Evolutionary conservation across 139 green algal species (phyloP), one percentile per base, ranked within the genome.

Genomic region (Haematococcus lacustris): DNA sequence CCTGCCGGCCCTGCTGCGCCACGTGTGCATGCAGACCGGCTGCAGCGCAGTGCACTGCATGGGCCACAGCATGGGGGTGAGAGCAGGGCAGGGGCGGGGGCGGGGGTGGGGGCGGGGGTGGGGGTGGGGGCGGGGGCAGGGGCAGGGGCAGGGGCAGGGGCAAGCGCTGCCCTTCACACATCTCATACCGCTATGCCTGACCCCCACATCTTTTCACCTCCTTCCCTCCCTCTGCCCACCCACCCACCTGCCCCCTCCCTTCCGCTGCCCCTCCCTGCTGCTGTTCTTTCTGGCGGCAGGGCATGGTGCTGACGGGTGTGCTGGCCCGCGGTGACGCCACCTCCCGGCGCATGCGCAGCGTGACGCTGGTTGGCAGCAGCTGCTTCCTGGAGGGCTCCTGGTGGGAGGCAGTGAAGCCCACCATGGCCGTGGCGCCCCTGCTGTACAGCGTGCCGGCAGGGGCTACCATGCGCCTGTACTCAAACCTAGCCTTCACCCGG

Each of bases 281-380:
- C n/a, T n/a, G n/a, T n/a, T n/a, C n/a, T n/a, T n/a, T n/a, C n/a
- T n/a, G n/a, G n/a, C n/a, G n/a, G 66, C 69, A 74, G 30, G 82
- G 82, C 53, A 87, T 87, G 82, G 81, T 84, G 35, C 62, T 87
- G 28, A 82, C 75, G 28, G 73, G 73, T 3, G 53, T 80, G 38
- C 71, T 87, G 70, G 78, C 76, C n/a, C 70, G 74, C 6, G 70
- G 65, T 1, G 82, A 77, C 33, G 69, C 35, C 34, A 53, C 75
- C n/a, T 71, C 76, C 26, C 67, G 57, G n/a, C 66, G 47, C 7
- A 76, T 87, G 23, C 73, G 78, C 43, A 75, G 50, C 53, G 78
- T 68, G 26, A 74, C 66, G 0, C 41, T 78, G 1, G 50, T 87
- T 0, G 75, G 79, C 68, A 79, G 71, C 39, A 57, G 68, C 30